Percentiles rank a stretch among this genome's conserved stretches.
Evolutionary conservation across 73 alveolate species (phyloP).

Genomic region (Stentor coeruleus): DNA sequence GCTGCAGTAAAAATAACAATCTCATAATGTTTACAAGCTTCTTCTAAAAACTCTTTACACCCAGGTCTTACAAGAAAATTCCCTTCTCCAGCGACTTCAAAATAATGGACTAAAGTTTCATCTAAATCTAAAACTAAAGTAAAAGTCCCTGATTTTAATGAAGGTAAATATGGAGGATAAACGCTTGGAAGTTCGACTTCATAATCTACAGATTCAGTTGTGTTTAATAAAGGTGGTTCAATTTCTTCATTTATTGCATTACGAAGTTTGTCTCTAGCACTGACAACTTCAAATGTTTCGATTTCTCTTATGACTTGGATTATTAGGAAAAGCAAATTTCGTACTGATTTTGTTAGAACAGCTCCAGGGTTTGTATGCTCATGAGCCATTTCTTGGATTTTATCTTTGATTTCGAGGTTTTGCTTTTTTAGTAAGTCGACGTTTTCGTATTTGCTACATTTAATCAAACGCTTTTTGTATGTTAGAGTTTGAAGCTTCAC

Average conservation of each 20-base stretch:
- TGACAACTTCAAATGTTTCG: constrained; percentile 14
- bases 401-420: constrained; percentile 11
- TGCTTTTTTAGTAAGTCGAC: background rate
- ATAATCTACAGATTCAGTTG: constrained; percentile 25
- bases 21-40: constrained; percentile 44
- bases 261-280: constrained; percentile 20
- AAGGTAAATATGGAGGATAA: constrained; percentile 4
- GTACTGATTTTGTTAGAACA: background rate
- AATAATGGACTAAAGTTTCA: constrained; percentile 69
- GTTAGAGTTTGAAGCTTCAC: constrained; percentile 7
- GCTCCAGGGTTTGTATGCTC: constrained; percentile 13
- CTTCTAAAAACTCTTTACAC: constrained; percentile 39
- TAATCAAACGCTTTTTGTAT: constrained; percentile 32
- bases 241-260: background rate
- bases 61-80: constrained; percentile 43
- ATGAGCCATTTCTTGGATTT: constrained; percentile 1
- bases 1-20: constrained; percentile 59
- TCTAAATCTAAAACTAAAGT: constrained; percentile 72
- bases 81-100: constrained; percentile 55
- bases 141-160: constrained; percentile 31
- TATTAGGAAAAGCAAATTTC: background rate
- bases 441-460: constrained; percentile 30
- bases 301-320: constrained; percentile 15
- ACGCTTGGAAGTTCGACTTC: background rate
- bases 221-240: constrained; percentile 16